These are phyloP conservation scores for Fusarium ambrosium DNA, from an alignment of 2,329 filamentous ascomycete genomes.

Conservation along the genomic window DNA sequence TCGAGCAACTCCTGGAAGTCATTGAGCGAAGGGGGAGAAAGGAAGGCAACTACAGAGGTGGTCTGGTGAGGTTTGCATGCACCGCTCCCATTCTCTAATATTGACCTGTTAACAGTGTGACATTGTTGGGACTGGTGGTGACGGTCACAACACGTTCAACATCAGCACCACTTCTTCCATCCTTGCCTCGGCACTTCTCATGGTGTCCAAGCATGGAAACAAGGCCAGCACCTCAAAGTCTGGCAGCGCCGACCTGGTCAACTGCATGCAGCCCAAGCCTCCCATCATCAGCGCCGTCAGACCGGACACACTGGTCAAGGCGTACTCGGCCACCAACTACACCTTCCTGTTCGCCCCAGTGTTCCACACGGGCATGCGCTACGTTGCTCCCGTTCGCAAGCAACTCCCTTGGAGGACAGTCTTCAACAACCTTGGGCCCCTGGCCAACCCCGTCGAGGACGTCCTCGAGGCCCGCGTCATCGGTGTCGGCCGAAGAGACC, in stretches of 20 bases:
- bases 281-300: conserved; percentile 82
- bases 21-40: conserved; percentile 71
- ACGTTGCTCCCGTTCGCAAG: conserved; percentile 86
- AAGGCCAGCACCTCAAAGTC: conserved; percentile 95
- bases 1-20: conserved; percentile 69
- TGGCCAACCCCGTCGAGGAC: conserved; percentile 90
- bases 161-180: conserved; percentile 97
- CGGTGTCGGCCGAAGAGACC: conserved; percentile 89
- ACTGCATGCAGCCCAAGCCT: conserved; percentile 77
- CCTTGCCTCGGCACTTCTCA: conserved; percentile 84
- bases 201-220: conserved; percentile 96
- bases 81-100: neutral
- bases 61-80: conserved; percentile 72
- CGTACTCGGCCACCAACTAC: conserved; percentile 89
- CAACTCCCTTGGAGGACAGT: conserved; percentile 95
- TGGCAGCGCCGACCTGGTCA: conserved; percentile 92
- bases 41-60: conserved; percentile 84
- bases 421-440: conserved; percentile 94
- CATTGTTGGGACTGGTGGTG: conserved; percentile 97
- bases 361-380: conserved; percentile 95
- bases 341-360: conserved; percentile 95
- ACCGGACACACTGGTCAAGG: conserved; percentile 75
- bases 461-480: conserved; percentile 89
- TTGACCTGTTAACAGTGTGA: conserved; percentile 70
- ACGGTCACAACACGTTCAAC: conserved; percentile 98